A percentile compares a stretch with the other conserved stretches of the same genome.
Conservation (phyloP, 1,284 basidiomycete species). For the Exobasidium rhododendri region DNA sequence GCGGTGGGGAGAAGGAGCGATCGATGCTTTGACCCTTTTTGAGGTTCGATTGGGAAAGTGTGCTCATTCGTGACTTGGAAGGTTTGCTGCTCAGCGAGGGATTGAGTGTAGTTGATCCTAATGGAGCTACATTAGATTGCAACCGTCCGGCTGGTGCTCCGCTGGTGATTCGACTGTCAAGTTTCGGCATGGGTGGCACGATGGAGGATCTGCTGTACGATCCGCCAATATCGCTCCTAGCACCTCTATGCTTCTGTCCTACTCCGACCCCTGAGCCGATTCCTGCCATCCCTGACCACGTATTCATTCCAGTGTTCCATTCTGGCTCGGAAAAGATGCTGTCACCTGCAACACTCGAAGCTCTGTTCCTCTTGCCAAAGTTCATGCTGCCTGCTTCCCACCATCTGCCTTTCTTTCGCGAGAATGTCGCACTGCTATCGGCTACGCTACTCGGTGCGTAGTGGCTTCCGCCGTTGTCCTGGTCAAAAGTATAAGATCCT, state of each 20-base stretch:
- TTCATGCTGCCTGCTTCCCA: conserved; percentile 33
- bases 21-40: neutral
- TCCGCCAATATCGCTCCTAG: neutral
- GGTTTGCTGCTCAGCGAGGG: neutral
- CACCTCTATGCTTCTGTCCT: neutral
- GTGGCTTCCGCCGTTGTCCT: conserved; percentile 25
- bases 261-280: conserved; percentile 9
- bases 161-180: neutral
- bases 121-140: conserved; percentile 6
- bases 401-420: conserved; percentile 29
- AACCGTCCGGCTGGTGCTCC: neutral
- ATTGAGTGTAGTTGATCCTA: conserved; percentile 2
- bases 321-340: conserved; percentile 45
- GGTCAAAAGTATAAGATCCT: conserved; percentile 28
- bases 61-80: conserved; percentile 18
- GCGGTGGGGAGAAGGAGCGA: neutral
- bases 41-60: conserved; percentile 11
- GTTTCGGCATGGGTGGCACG: neutral
- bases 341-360: conserved; percentile 37
- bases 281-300: conserved; percentile 15
- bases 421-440: conserved; percentile 20
- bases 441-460: conserved; percentile 18
- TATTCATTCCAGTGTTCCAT: neutral
- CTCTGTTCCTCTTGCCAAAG: conserved; percentile 23
- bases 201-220: conserved; percentile 23